Conservation (phyloP, 495 filamentous ascomycete species). For the Trypethelium eluteriae region DNA sequence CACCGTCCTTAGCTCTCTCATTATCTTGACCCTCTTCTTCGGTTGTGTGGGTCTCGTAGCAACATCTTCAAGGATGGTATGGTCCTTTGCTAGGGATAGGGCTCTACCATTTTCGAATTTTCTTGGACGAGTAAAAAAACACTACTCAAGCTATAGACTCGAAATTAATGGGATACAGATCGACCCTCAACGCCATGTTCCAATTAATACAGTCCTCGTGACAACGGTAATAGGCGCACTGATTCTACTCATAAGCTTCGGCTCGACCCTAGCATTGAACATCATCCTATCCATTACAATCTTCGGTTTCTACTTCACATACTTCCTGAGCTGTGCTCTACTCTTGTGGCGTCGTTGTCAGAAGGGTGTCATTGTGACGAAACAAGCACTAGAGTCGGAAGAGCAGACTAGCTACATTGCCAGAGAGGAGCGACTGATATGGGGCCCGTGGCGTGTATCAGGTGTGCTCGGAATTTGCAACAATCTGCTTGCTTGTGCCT, state of each 20-base stretch:
- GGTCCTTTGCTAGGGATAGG: slow-evolving; percentile 42
- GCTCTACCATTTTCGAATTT: slow-evolving; percentile 24
- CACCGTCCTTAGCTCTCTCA: slow-evolving; percentile 9
- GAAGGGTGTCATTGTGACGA: slow-evolving; percentile 10
- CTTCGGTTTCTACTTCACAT: slow-evolving; percentile 28
- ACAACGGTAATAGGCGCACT: slow-evolving; percentile 20
- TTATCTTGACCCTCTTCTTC: slow-evolving; percentile 2
- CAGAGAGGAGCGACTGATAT: slow-evolving; percentile 22
- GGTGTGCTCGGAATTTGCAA: slow-evolving; percentile 22
- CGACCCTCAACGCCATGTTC: slow-evolving; percentile 17
- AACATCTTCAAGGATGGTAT: slow-evolving; percentile 40
- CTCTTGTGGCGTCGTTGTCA: slow-evolving; percentile 24
- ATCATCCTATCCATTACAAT: slow-evolving; percentile 27
- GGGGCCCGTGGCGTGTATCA: slow-evolving; percentile 26
- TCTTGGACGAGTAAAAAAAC: slow-evolving; percentile 15
- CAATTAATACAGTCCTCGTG: slow-evolving; percentile 21
- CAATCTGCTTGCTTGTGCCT: slow-evolving; percentile 25
- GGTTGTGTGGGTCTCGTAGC: slow-evolving; percentile 20
- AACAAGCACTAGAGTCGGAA: slow-evolving; percentile 9
- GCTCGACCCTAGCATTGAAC: slow-evolving; percentile 26
- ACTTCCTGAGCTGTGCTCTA: slow-evolving; percentile 22
- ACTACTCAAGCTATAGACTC: neutral
- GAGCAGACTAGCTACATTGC: slow-evolving; percentile 8
- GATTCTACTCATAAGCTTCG: slow-evolving; percentile 25
- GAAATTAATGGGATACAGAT: slow-evolving; percentile 10